Evolutionary conservation across 2,329 filamentous ascomycete species (phyloP).

Genomic region (Aschersonia sp.): DNA sequence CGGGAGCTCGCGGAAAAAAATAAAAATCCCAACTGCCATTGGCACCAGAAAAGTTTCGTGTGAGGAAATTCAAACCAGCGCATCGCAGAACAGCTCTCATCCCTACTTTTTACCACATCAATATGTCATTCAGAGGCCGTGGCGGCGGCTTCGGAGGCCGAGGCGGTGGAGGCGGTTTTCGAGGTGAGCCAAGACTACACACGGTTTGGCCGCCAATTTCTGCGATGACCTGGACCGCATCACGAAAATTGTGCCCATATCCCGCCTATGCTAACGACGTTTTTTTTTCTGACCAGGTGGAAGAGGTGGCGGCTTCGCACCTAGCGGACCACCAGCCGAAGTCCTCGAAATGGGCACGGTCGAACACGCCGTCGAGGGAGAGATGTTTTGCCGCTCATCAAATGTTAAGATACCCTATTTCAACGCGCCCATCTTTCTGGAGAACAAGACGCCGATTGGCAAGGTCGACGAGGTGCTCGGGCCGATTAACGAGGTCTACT

Average conservation of each 20-base stretch:
- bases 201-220: background rate
- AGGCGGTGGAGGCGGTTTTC: constrained; percentile 7
- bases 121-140: constrained; percentile 10
- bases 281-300: constrained; percentile 3
- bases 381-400: constrained; percentile 92
- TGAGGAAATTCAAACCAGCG: background rate
- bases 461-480: constrained; percentile 98
- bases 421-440: constrained; percentile 96
- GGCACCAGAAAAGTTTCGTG: constrained; percentile 5
- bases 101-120: background rate
- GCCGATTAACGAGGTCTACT: constrained; percentile 94
- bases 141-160: constrained; percentile 8
- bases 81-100: constrained; percentile 1
- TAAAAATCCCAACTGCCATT: background rate
- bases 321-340: constrained; percentile 7
- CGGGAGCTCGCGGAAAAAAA: background rate
- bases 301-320: constrained; percentile 8
- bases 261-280: background rate
- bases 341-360: constrained; percentile 73
- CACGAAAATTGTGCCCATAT: too few species aligned
- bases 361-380: constrained; percentile 88
- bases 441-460: constrained; percentile 94
- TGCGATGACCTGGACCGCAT: background rate
- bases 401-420: constrained; percentile 97
- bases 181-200: constrained; percentile 3